Evolutionary conservation across 805 yeast species (phyloP).

Genomic region (Lachancea mirantina): DNA sequence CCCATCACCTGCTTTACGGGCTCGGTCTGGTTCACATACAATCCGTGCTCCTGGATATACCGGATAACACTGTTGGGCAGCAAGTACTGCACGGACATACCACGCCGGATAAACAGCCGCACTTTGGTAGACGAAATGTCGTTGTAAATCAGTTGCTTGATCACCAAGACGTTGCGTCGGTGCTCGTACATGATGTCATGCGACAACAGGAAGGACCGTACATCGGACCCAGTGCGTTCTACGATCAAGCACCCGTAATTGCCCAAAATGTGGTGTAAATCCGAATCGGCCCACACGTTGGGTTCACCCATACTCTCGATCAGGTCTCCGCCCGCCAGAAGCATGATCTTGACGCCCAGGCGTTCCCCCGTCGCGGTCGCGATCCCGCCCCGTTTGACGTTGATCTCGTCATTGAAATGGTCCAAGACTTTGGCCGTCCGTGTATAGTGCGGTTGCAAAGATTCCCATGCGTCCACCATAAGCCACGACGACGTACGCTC

Average conservation of each 20-base stretch:
- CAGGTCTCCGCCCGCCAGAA: conserved; percentile 94
- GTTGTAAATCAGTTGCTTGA: conserved; percentile 92
- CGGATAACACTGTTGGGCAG: conserved; percentile 91
- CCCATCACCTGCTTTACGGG: conserved; percentile 84
- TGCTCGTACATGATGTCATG: conserved; percentile 98
- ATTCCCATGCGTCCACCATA: conserved; percentile 99
- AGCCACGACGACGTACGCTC: conserved; percentile 95
- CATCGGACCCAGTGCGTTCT: conserved; percentile 95
- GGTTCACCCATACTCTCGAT: conserved; percentile 99
- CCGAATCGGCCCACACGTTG: conserved; percentile 96
- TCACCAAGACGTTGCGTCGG: conserved; percentile 84
- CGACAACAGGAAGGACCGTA: conserved; percentile 79
- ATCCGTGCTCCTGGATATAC: conserved; percentile 85
- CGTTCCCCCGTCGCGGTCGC: conserved; percentile 48
- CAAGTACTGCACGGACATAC: conserved; percentile 93
- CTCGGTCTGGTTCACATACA: conserved; percentile 79
- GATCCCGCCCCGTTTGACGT: conserved; percentile 84
- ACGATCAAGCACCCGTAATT: conserved; percentile 94
- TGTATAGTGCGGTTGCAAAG: conserved; percentile 81
- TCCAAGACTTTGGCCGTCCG: conserved; percentile 93
- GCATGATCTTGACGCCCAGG: conserved; percentile 89
- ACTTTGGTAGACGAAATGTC: conserved; percentile 95
- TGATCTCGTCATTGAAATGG: conserved; percentile 93
- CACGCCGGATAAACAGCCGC: conserved; percentile 82
- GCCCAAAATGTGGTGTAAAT: conserved; percentile 90